Base-by-base conservation (phyloP, 148 eudicot species). In the Amaranthus cruentus region DNA sequence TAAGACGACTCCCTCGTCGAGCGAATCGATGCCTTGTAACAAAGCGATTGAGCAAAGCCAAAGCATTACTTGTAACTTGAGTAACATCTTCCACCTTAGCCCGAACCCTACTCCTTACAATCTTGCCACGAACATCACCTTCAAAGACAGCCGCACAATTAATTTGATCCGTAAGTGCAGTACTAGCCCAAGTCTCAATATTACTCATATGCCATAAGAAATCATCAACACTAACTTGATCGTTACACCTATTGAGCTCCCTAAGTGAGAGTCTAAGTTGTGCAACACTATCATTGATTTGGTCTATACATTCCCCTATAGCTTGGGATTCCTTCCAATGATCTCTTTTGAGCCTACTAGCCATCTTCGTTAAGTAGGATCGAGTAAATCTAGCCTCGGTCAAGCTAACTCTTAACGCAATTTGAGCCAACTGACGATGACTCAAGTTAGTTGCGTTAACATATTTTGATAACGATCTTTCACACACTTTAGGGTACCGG, bases 191-290 rank as follows among this genome's bases (percentile, higher is more conserved):
- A 0, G 88, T 89, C 62, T 77, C 71, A 1, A 86, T 83, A 21
- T 89, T 89, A 73, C 91, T 85, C 42, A 70, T 78, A 42, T 80
- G 89, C 93, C 97, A 86, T 44, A 61, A 9, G 15, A 91, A 91
- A 4, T 82, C 67, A 0, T 68, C 83, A 6, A 54, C 78, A 6
- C 51, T 65, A 6, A 78, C 89, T 4, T 74, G 75, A 8, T 70
- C 53, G 9, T 76, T 66, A 49, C 83, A 82, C 8, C 44, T 61
- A 43, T 55, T 66, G 0, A 85, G 78, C 80, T 91, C 91, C 1
- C 55, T 61, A 3, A 89, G 57, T 0, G 88, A 84, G 4, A 84
- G 79, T 7, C 80, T 79, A 4, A 91, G 77, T 64, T 86, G 91
- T 2, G 73, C 84, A 9, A 86, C 87, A 48, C 90, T 84, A n/a